Evolutionary conservation across 2,329 filamentous ascomycete species (phyloP).

Genomic region (Penicillium olsonii): DNA sequence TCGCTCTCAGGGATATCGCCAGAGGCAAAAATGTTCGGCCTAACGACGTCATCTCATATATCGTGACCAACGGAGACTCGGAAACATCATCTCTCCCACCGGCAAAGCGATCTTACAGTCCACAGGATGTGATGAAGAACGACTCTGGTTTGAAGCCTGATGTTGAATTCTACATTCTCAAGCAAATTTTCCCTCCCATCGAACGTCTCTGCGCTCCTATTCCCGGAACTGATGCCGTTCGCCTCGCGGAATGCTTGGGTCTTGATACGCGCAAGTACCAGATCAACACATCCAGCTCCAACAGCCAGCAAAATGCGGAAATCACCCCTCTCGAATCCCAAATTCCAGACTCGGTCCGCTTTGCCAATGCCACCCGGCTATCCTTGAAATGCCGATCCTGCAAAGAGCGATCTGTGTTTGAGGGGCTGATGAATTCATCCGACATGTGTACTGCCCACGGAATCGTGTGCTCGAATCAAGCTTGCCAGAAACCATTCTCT

Average conservation of each 20-base stretch:
- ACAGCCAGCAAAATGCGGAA: slow-evolving; percentile 61
- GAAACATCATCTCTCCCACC: slow-evolving; percentile 63
- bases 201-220: slow-evolving; percentile 98
- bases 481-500: slow-evolving; percentile 66
- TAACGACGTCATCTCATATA: slow-evolving; percentile 94
- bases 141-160: slow-evolving; percentile 78
- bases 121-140: slow-evolving; percentile 78
- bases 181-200: slow-evolving; percentile 97
- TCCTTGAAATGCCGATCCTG: slow-evolving; percentile 79
- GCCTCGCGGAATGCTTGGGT: slow-evolving; percentile 89
- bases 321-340: slow-evolving; percentile 93
- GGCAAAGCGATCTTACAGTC: slow-evolving; percentile 85
- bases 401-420: slow-evolving; percentile 70
- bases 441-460: slow-evolving; percentile 71
- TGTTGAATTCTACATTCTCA: slow-evolving; percentile 96
- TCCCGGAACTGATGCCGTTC: slow-evolving; percentile 82
- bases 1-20: slow-evolving; percentile 83
- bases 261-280: slow-evolving; percentile 88
- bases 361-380: slow-evolving; percentile 76
- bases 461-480: slow-evolving; percentile 65
- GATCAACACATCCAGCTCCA: slow-evolving; percentile 60
- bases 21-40: slow-evolving; percentile 85
- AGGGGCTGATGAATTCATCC: slow-evolving; percentile 66
- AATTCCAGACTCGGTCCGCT: slow-evolving; percentile 87
- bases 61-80: slow-evolving; percentile 72